Percentiles rank a stretch among this genome's conserved stretches.
These are phyloP conservation scores for Quercus berberidifolia DNA, from an alignment of 306 rosid species.

Conservation along the genomic window DNA sequence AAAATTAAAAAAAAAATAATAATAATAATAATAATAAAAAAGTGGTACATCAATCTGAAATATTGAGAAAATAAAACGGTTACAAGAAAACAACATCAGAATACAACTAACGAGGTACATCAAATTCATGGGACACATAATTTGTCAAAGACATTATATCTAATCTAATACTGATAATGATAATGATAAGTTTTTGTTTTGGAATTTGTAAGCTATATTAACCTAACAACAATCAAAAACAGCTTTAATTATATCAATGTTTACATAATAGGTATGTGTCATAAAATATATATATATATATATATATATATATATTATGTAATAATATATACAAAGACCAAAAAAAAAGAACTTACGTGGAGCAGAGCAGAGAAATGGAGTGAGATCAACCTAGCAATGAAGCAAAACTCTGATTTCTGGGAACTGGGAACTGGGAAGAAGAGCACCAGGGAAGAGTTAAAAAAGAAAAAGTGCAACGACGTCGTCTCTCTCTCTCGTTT, in stretches of 20 bases:
- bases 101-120: background rate
- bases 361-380: too few relatives aligned
- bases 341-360: too few relatives aligned
- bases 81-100: background rate
- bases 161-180: background rate
- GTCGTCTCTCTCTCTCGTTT: too few relatives aligned
- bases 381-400: too few relatives aligned
- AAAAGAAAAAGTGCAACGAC: too few relatives aligned
- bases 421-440: too few relatives aligned
- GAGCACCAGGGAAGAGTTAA: too few relatives aligned
- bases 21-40: background rate
- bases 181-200: background rate
- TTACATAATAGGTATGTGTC: too few relatives aligned
- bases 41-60: background rate
- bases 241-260: background rate
- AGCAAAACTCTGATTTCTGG: too few relatives aligned
- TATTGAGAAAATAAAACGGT: background rate
- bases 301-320: too few relatives aligned
- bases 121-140: background rate
- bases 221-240: background rate
- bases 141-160: background rate
- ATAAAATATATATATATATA: too few relatives aligned
- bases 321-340: too few relatives aligned
- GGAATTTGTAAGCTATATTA: background rate
- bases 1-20: background rate